These are phyloP conservation scores for Bipolaris bicolor DNA, from an alignment of 2,329 filamentous ascomycete genomes.

Conservation along the genomic window DNA sequence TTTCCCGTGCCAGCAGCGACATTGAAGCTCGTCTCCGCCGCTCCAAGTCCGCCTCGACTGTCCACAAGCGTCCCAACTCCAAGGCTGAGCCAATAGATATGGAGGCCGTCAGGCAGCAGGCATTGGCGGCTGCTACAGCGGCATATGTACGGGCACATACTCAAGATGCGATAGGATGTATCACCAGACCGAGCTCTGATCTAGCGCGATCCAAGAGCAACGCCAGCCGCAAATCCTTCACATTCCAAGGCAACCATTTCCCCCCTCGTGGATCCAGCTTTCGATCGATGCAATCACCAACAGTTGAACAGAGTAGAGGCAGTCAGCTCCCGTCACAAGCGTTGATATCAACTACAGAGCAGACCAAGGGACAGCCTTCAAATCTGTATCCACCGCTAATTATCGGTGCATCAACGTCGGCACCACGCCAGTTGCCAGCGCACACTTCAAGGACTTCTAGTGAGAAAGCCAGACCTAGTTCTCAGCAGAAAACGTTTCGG, in stretches of 20 bases:
- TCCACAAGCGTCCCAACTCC: slow-evolving; percentile 30
- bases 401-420: slow-evolving; percentile 13
- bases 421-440: slow-evolving; percentile 22
- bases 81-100: slow-evolving; percentile 33
- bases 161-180: slow-evolving; percentile 22
- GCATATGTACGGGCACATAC: slow-evolving; percentile 45
- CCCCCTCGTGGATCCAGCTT: slow-evolving; percentile 42
- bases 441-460: slow-evolving; percentile 31
- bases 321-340: slow-evolving; percentile 19
- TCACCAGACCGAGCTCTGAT: slow-evolving; percentile 26
- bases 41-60: slow-evolving; percentile 46
- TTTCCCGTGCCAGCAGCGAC: slow-evolving; percentile 46
- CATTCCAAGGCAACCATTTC: slow-evolving; percentile 47
- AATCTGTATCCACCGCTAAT: slow-evolving; percentile 25
- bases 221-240: slow-evolving; percentile 41
- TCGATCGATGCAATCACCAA: slow-evolving; percentile 30
- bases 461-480: slow-evolving; percentile 35
- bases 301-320: slow-evolving; percentile 13
- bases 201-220: slow-evolving; percentile 42
- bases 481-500: slow-evolving; percentile 34
- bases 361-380: slow-evolving; percentile 29
- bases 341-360: slow-evolving; percentile 12
- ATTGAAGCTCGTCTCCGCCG: slow-evolving; percentile 46
- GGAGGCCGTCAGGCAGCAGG: slow-evolving; percentile 43
- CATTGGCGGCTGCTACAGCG: slow-evolving; percentile 46